Conservation (phyloP, 2,329 filamentous ascomycete species). For the Boeremia lycopersici region DNA sequence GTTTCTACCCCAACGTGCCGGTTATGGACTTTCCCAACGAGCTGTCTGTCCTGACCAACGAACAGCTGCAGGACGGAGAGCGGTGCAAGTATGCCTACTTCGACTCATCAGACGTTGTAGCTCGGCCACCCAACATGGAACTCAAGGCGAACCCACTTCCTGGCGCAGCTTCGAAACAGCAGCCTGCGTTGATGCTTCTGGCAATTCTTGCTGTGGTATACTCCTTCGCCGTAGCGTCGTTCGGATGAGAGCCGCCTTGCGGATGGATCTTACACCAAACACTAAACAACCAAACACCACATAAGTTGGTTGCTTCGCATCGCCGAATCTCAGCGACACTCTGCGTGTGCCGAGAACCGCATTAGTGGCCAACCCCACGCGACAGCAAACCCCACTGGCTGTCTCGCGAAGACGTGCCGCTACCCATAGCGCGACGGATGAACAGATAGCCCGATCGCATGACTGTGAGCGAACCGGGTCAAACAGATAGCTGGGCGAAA, state of each 20-base stretch:
- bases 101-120: constrained; percentile 37
- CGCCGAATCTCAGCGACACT: not conserved
- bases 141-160: constrained; percentile 29
- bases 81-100: constrained; percentile 37
- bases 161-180: constrained; percentile 21
- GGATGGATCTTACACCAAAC: not conserved
- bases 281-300: not conserved
- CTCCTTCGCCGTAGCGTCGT: constrained; percentile 16
- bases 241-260: constrained; percentile 17
- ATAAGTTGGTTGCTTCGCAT: not conserved
- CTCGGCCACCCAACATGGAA: constrained; percentile 20
- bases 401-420: no score
- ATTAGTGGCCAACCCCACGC: not conserved
- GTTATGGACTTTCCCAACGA: constrained; percentile 42
- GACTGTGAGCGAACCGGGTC: no score
- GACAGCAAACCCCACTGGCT: no score
- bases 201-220: constrained; percentile 8
- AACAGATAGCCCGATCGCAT: no score
- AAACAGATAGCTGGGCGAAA: no score
- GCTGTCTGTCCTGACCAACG: constrained; percentile 38
- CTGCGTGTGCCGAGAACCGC: not conserved
- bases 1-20: constrained; percentile 40
- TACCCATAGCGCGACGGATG: no score
- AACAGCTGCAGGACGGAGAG: constrained; percentile 41
- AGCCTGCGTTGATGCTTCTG: constrained; percentile 9